Percentiles rank a stretch among this genome's conserved stretches.
Evolutionary conservation across 140 eudicot genomes (phyloP).

Genomic region (Oenanthe javanica): DNA sequence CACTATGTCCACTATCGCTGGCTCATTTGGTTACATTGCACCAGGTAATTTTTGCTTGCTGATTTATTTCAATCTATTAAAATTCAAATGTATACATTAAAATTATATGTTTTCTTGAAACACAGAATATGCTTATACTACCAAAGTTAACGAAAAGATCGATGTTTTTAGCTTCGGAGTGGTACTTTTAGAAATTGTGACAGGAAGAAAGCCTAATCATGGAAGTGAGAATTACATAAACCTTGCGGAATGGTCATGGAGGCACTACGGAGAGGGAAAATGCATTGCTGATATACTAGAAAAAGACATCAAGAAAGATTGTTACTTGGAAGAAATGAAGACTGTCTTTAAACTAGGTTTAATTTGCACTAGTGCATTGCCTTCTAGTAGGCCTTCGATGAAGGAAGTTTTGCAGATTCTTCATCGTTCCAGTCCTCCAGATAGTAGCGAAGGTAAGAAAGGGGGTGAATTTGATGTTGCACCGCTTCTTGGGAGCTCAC

Average conservation of each 20-base stretch:
- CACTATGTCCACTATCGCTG: slow-evolving; percentile 70
- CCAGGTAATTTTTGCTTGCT: slow-evolving; percentile 33
- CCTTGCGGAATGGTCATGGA: slow-evolving; percentile 95
- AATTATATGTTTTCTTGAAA: neutral
- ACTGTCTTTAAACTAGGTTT: slow-evolving; percentile 68
- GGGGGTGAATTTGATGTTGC: slow-evolving; percentile 44
- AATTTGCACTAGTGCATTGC: slow-evolving; percentile 66
- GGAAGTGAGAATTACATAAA: slow-evolving; percentile 46
- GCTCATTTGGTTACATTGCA: slow-evolving; percentile 76
- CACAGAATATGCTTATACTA: slow-evolving; percentile 71
- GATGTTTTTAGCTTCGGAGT: slow-evolving; percentile 86
- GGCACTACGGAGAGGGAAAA: slow-evolving; percentile 44
- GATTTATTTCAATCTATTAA: neutral
- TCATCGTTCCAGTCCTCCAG: slow-evolving; percentile 26
- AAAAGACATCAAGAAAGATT: slow-evolving; percentile 40
- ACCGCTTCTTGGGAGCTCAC: slow-evolving; percentile 47
- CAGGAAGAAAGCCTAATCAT: slow-evolving; percentile 60
- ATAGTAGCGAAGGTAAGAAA: slow-evolving; percentile 25
- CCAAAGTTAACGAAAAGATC: slow-evolving; percentile 54
- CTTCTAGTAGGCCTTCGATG: slow-evolving; percentile 74
- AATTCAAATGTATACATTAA: neutral
- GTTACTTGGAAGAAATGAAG: slow-evolving; percentile 48
- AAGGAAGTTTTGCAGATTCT: slow-evolving; percentile 67
- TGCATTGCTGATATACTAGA: slow-evolving; percentile 45
- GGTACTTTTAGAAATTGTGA: slow-evolving; percentile 69